Evolutionary conservation across 2,329 filamentous ascomycete genomes (phyloP), one percentile per base, ranked within the genome.

Genomic region (Plectosphaerella sp.): DNA sequence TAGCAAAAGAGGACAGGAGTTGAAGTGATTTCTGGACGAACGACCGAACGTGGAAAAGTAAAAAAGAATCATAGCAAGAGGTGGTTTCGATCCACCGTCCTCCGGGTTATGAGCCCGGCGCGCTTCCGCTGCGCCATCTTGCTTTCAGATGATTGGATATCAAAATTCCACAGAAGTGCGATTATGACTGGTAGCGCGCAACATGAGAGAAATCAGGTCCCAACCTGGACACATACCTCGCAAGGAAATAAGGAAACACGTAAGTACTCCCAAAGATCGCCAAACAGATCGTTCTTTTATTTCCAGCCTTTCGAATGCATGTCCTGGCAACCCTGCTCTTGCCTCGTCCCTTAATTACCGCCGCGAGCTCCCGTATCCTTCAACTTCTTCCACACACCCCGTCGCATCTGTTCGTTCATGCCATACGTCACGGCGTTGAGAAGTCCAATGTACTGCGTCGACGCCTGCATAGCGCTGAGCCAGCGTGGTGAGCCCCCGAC

Each of bases 341-440:
- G 28, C 8, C 4, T 33, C 28, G 4, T 12, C 28, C 45, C 18
- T 39, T 16, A 43, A 43, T 20, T n/a, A 16, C 16, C n/a, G 14
- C 37, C 41, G 5, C 41, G 41, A 11, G 20, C 24, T 9, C 53
- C 51, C 16, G 37, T 47, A 46, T 51, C 47, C 33, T 53, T 52
- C 24, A 52, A 24, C 45, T 51, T 54, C 45, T 52, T 50, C 51
- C 45, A 50, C 37, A 52, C 50, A 18, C 54, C 45, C 10, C 33
- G 55, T 10, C 58, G 49, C 20, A 64, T 51, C 20, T 65, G 56
- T 58, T 70, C 66, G 48, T 67, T 72, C 53, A 68, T 67, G 11
- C 68, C 67, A 49, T 70, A 72, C 1, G 68, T 69, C 24, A 71
- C 48, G 2, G 69, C 68, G 49, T 71, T 72, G 1, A 67, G 68